These are phyloP conservation scores for Debaryomyces hansenii DNA, from an alignment of 805 yeast genomes.

Conservation along the genomic window DNA sequence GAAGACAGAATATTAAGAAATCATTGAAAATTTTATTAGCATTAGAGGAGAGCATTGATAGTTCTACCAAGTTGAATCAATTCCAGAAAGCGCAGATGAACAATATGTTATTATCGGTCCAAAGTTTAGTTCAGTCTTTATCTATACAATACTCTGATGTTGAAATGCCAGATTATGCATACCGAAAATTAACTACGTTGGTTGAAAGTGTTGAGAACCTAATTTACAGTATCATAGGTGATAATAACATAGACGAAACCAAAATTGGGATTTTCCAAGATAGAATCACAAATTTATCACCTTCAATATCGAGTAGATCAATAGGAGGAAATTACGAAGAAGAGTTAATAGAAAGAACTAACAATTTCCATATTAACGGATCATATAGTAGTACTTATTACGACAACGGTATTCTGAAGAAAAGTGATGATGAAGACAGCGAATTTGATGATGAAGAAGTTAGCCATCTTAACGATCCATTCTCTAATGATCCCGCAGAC, in stretches of 20 bases:
- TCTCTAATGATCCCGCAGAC: background rate
- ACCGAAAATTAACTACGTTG: slow-evolving; percentile 6
- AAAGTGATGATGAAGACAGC: slow-evolving; percentile 7
- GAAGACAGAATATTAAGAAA: background rate
- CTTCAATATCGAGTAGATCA: slow-evolving; percentile 12
- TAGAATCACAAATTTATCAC: slow-evolving; percentile 9
- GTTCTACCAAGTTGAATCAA: background rate
- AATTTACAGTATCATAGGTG: background rate
- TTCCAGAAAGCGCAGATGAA: slow-evolving; percentile 10
- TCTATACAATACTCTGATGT: slow-evolving; percentile 8
- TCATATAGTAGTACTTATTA: no score
- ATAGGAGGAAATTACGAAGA: background rate
- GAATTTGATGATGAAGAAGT: slow-evolving; percentile 11
- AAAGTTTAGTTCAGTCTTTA: slow-evolving; percentile 10
- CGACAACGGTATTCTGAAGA: no score
- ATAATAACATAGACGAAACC: background rate
- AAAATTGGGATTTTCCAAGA: slow-evolving; percentile 11
- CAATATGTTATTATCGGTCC: slow-evolving; percentile 8
- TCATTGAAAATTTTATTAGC: background rate
- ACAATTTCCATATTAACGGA: no score
- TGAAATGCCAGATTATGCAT: slow-evolving; percentile 6
- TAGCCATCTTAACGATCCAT: slow-evolving; percentile 1
- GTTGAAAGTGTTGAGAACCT: background rate
- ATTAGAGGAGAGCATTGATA: background rate
- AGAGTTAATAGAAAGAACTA: background rate